A percentile compares a stretch with the other conserved stretches of the same genome.
phyloP scores from a whole-genome alignment of 2,329 filamentous ascomycete species.

The Pseudogymnoascus sp. region DNA sequence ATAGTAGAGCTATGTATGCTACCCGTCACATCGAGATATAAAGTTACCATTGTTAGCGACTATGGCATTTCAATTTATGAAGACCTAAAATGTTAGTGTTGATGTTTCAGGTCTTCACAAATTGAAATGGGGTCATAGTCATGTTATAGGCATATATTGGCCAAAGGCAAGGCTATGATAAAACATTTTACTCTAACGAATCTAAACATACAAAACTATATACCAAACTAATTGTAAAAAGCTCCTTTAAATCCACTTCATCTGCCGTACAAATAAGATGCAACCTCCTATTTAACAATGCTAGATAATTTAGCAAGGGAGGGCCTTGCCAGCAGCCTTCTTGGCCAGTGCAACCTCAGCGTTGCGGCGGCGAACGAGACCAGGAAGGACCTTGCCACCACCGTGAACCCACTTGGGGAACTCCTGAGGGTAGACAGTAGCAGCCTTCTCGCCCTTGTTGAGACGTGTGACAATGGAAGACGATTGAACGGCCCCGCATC shows the following conservation, averaged over 20 bases:
- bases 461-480: conserved; percentile 39
- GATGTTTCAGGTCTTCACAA: too few species aligned
- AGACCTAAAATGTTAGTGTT: too few species aligned
- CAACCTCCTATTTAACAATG: not conserved
- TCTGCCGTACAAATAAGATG: not conserved
- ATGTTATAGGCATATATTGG: too few species aligned
- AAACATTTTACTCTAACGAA: not conserved
- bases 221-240: not conserved
- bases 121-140: too few species aligned
- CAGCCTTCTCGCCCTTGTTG: conserved; percentile 38
- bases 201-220: conserved; percentile 1
- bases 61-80: too few species aligned
- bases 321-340: conserved; percentile 11
- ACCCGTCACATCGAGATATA: too few species aligned
- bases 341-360: conserved; percentile 40
- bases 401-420: conserved; percentile 43
- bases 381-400: conserved; percentile 34
- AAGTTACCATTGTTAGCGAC: too few species aligned
- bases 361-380: conserved; percentile 36
- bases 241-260: not conserved
- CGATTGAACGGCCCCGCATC: conserved; percentile 35
- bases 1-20: too few species aligned
- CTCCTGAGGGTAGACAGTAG: conserved; percentile 38
- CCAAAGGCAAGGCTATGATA: not conserved
- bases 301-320: not conserved